Base-by-base conservation (phyloP, 257 asterid genomes). In the Prunella vulgaris region DNA sequence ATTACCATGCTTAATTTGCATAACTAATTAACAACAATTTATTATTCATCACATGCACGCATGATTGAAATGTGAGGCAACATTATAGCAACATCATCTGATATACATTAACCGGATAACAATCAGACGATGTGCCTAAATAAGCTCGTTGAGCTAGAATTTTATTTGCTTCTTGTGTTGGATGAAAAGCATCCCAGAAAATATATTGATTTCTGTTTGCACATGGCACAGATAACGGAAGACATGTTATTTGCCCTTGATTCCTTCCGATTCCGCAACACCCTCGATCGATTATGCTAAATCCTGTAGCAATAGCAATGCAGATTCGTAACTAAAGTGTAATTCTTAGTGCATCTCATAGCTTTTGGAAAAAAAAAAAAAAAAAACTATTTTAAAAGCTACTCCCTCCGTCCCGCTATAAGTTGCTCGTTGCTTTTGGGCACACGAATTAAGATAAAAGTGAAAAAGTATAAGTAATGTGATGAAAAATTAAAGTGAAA, bases 141-240 rank as follows among this genome's bases (percentile, higher is more conserved):
- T 78, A 86, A 42, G 93, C 95, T 42, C 78, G 74, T 0, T 5
- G 64, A 10, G 95, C 95, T 35, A 90, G 68, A 74, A 86, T 79
- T 22, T 58, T 81, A 60, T 90, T 77, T 10, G 74, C 86, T 10
- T 81, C 86, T 73, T 88, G 79, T 10, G 97, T 88, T 42, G 97
- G 97, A 75, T 88, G 97, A 70, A 87, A 90, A 12, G 95, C 93
- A 81, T 90, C 97, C 97, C 97, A 90, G 61, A 90, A 90, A 40
- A 79, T 66, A 72, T 90, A 80, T 32, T 83, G 77, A 14, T 54
- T 72, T 75, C 97, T 79, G 13, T 83, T 70, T 0, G 7, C 35
- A 63, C 97, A 90, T 27, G 97, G 95, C 3, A 78, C 15, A 4
- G 88, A 74, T 8, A 84, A 78, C 3, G 97, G 95, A 48, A 88